Evolutionary conservation across 139 green algal species (phyloP).

Genomic region (Chlamydomonas asymmetrica): DNA sequence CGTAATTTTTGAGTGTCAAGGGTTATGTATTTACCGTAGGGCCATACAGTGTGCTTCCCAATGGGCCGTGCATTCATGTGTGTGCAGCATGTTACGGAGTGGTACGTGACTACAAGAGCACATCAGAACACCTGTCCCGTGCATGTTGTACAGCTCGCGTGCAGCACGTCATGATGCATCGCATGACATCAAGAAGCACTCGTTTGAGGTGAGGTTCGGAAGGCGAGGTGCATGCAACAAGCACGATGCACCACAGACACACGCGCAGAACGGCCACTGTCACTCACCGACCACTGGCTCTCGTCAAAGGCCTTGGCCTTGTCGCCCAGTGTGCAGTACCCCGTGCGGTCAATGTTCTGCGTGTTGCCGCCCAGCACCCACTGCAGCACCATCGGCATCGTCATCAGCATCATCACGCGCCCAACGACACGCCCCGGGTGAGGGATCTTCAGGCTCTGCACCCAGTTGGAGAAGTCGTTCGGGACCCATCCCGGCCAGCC

Average conservation of each 20-base stretch:
- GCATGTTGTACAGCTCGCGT: not conserved
- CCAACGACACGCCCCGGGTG: constrained; percentile 87
- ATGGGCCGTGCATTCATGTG: no score
- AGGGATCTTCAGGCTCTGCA: constrained; percentile 80
- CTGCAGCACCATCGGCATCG: constrained; percentile 79
- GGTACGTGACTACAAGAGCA: no score
- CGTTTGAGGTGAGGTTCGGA: no score
- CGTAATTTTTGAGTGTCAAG: not conserved
- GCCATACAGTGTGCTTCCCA: no score
- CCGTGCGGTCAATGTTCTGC: constrained; percentile 34
- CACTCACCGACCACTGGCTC: constrained; percentile 41
- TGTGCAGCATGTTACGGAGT: no score
- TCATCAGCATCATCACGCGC: constrained; percentile 71
- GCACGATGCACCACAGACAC: no score
- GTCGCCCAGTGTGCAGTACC: constrained; percentile 51
- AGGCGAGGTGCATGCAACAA: no score
- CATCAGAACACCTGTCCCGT: not conserved
- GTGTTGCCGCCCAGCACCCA: constrained; percentile 87
- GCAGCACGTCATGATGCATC: not conserved
- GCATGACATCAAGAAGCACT: no score
- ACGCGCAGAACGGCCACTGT: no score
- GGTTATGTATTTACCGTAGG: not conserved
- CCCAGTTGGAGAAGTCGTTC: no score
- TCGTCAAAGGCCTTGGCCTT: constrained; percentile 70
- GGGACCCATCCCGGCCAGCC: constrained; percentile 43